Evolutionary conservation across 805 yeast genomes (phyloP).

Genomic region (Priceomyces carsonii): DNA sequence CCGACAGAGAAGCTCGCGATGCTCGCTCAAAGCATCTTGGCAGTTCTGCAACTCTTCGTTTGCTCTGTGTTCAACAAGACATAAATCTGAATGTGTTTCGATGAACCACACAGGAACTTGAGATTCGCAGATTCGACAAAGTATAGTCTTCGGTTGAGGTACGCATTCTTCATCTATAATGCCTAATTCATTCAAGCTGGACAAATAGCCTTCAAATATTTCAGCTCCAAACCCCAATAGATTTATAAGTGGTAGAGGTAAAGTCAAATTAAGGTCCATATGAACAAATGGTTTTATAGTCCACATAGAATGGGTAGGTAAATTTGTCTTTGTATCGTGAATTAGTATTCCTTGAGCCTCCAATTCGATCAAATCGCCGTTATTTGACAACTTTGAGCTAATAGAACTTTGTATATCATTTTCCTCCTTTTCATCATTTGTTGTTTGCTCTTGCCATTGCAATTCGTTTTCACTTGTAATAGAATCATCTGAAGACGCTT

Average conservation of each 20-base stretch:
- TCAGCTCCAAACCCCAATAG: constrained; percentile 88
- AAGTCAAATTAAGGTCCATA: constrained; percentile 60
- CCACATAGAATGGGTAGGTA: constrained; percentile 91
- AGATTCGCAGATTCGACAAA: constrained; percentile 92
- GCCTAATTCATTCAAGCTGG: constrained; percentile 62
- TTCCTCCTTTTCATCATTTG: constrained; percentile 8
- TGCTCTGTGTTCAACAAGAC: constrained; percentile 80
- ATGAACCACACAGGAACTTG: constrained; percentile 96
- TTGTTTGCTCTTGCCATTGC: constrained; percentile 5
- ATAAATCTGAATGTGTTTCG: constrained; percentile 85
- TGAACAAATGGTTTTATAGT: constrained; percentile 76
- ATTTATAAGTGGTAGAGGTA: constrained; percentile 70
- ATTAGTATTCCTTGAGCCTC: constrained; percentile 95
- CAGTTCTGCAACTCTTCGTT: constrained; percentile 72
- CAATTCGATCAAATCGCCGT: constrained; percentile 65
- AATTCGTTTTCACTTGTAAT: constrained; percentile 5
- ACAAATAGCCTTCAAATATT: constrained; percentile 72
- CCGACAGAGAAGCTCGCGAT: constrained; percentile 49
- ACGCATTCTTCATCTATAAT: constrained; percentile 61
- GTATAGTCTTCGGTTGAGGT: constrained; percentile 78
- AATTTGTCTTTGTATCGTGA: constrained; percentile 53
- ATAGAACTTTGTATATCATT: constrained; percentile 12
- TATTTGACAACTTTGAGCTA: constrained; percentile 46
- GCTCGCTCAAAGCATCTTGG: constrained; percentile 79
- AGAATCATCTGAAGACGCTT: too few relatives aligned